A percentile compares a stretch with the other conserved stretches of the same genome.
phyloP scores from a whole-genome alignment of 805 yeast species.

The Metschnikowia henanensis region DNA sequence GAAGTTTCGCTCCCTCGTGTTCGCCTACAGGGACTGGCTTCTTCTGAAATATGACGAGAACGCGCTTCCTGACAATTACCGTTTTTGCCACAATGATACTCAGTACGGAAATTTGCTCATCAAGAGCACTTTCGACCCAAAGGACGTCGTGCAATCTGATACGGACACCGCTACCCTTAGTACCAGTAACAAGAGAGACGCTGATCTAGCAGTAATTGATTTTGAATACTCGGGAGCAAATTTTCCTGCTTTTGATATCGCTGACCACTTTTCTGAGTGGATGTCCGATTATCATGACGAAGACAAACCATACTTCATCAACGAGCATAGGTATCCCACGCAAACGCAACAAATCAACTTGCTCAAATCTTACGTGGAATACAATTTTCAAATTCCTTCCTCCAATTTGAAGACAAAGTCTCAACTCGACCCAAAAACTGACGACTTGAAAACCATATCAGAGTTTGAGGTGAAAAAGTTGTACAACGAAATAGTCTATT shows the following conservation, averaged over 20 bases:
- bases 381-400: conserved; percentile 42
- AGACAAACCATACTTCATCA: conserved; percentile 49
- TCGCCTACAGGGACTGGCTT: conserved; percentile 64
- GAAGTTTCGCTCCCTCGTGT: conserved; percentile 48
- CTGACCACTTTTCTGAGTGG: conserved; percentile 96
- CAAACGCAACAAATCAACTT: conserved; percentile 68
- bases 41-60: conserved; percentile 46
- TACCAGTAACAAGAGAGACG: conserved; percentile 33
- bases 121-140: conserved; percentile 52
- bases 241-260: conserved; percentile 84
- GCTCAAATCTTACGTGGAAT: conserved; percentile 75
- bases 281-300: conserved; percentile 87
- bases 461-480: conserved; percentile 49
- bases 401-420: conserved; percentile 28
- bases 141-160: conserved; percentile 31
- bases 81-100: conserved; percentile 94
- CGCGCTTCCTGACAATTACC: conserved; percentile 49
- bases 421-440: conserved; percentile 18
- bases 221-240: conserved; percentile 95
- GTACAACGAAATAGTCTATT: conserved; percentile 63
- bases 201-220: conserved; percentile 85
- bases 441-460: conserved; percentile 21
- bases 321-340: conserved; percentile 61
- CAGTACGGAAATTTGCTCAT: conserved; percentile 92
- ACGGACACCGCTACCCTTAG: conserved; percentile 10